Base-by-base conservation (phyloP, 306 rosid species). In the Herpetospermum pedunculosum region DNA sequence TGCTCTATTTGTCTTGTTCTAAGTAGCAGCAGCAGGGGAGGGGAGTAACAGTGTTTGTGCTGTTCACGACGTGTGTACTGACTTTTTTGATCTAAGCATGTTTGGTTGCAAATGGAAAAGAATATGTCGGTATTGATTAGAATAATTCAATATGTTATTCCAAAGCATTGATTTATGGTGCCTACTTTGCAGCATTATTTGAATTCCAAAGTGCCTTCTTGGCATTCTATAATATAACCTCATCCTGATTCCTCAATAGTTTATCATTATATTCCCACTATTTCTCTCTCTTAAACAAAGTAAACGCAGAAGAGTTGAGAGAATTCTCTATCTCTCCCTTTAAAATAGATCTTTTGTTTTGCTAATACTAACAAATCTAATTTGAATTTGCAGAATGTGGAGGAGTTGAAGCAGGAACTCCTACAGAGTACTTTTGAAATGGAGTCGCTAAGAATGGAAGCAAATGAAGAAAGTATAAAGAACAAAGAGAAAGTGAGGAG, bases 391-490 rank as follows among this genome's bases (percentile, higher is more conserved):
- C 84, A 92, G 96, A 80, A 46, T 50, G 30, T 64, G 25, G 87
- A 85, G 2, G 84, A 81, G 1, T 70, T 93, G 84, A 89, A 77
- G 77, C 85, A 80, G 76, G 85, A 77, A 77, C 84, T 89, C 0
- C 34, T 54, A 10, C 55, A 67, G 43, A 79, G 87, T 0, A 78
- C 77, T 12, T 25, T 73, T 25, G 88, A 89, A 71, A 83, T 91
- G 0, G 88, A 87, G 16, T 54, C 64, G 0, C 55, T 77, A 35
- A 85, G 35, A 63, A 64, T 75, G 79, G 79, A 71, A 38, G 87
- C 86, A 46, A 74, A 15, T 30, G 84, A 82, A 18, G 83, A 85
- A 68, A 82, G 71, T 70, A 57, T 53, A 30, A 85, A 77, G 68
- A 79, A 62, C 46, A 80, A 79, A 34, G 88, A 82, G 81, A 79